Evolutionary conservation across 1,284 basidiomycete genomes (phyloP).

Genomic region (Malassezia sp.): DNA sequence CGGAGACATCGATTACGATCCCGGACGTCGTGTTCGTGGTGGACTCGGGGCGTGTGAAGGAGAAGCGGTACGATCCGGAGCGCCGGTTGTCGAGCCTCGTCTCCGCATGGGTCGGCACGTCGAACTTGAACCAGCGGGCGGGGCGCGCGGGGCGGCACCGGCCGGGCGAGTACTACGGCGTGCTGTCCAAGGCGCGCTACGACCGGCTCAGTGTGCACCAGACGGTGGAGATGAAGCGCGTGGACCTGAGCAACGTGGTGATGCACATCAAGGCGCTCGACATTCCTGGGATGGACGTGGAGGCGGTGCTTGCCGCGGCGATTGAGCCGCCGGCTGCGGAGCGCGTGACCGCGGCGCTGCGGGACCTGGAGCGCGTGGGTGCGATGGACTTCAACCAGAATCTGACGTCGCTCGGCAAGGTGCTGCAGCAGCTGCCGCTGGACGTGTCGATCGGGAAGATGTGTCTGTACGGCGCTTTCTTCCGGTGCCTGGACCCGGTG

Average conservation of each 20-base stretch:
- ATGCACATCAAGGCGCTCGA: slow-evolving; percentile 94
- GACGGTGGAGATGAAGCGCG: slow-evolving; percentile 86
- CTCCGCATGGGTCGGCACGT: slow-evolving; percentile 78
- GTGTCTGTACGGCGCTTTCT: slow-evolving; percentile 80
- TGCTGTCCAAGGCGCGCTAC: slow-evolving; percentile 61
- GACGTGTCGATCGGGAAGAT: slow-evolving; percentile 82
- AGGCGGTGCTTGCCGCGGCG: slow-evolving; percentile 70
- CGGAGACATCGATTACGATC: slow-evolving; percentile 76
- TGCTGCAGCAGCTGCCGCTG: slow-evolving; percentile 77
- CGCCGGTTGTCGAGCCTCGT: slow-evolving; percentile 75
- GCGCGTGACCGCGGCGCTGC: slow-evolving; percentile 70
- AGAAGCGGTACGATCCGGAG: slow-evolving; percentile 83
- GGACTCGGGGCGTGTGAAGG: slow-evolving; percentile 78
- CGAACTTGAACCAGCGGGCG: slow-evolving; percentile 85
- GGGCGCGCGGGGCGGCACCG: slow-evolving; percentile 88
- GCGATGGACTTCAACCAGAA: slow-evolving; percentile 68
- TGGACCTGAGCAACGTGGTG: slow-evolving; percentile 44
- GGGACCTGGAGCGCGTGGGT: slow-evolving; percentile 70
- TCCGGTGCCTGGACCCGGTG: slow-evolving; percentile 81
- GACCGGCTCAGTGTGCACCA: slow-evolving; percentile 65
- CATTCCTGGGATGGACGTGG: slow-evolving; percentile 73
- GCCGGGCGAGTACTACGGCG: slow-evolving; percentile 78
- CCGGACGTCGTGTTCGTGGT: slow-evolving; percentile 92
- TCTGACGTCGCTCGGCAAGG: slow-evolving; percentile 74
- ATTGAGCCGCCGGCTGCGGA: slow-evolving; percentile 80